Evolutionary conservation across 1,284 basidiomycete species (phyloP).

Genomic region (Pisolithus thermaeus): DNA sequence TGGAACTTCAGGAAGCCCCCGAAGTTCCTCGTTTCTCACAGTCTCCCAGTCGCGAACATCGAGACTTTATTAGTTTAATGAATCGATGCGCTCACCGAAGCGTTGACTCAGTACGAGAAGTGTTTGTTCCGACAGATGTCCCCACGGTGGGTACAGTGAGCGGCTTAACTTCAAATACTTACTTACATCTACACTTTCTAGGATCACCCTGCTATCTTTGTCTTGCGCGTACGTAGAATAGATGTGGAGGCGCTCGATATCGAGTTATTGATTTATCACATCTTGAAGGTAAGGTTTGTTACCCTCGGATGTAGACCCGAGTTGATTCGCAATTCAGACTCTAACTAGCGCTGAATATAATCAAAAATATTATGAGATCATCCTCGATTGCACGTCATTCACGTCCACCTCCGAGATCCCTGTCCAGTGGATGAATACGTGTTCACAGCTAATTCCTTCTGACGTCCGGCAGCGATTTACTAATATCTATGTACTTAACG

Average conservation of each 20-base stretch:
- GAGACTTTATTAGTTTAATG: constrained; percentile 67
- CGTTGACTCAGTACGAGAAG: constrained; percentile 54
- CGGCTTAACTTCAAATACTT: constrained; percentile 8
- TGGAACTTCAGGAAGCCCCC: constrained; percentile 69
- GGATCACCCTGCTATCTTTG: constrained; percentile 53
- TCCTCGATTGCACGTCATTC: constrained; percentile 82
- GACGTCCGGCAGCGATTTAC: constrained; percentile 57
- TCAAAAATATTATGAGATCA: constrained; percentile 59
- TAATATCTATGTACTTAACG: constrained; percentile 68
- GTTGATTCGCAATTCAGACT: constrained; percentile 23
- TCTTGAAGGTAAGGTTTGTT: constrained; percentile 57
- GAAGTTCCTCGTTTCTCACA: constrained; percentile 57
- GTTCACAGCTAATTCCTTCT: constrained; percentile 70
- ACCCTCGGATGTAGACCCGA: background rate
- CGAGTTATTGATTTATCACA: constrained; percentile 78
- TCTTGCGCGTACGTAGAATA: constrained; percentile 61
- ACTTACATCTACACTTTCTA: constrained; percentile 22
- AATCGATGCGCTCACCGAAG: constrained; percentile 57
- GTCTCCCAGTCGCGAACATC: constrained; percentile 47
- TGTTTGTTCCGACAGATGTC: constrained; percentile 61
- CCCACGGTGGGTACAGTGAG: constrained; percentile 37
- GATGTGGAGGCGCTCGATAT: constrained; percentile 83
- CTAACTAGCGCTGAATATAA: constrained; percentile 40
- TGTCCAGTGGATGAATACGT: constrained; percentile 76
- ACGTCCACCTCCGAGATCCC: constrained; percentile 74